Base-by-base conservation (phyloP, 169 alveolate species). In the Plasmodium malariae region DNA sequence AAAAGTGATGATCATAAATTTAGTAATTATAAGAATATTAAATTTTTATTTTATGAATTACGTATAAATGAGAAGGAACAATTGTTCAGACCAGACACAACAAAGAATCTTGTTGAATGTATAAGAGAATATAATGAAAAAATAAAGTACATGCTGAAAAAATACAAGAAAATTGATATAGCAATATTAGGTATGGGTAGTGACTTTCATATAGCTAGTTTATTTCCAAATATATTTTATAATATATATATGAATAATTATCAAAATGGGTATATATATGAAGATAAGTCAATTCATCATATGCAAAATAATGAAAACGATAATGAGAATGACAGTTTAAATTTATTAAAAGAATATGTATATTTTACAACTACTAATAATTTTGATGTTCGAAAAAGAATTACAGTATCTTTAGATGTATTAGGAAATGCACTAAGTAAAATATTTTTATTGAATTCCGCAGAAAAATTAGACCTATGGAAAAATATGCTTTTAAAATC, bases 391-490 rank as follows among this genome's bases (percentile, higher is more conserved):
- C 63, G 86, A 30, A 91, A 93, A 59, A 86, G 95, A 45, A 93
- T 93, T 67, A 89, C 94, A 34, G 93, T 93, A 6, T 87, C 94
- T 17, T 73, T 93, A 19, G 67, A 88, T 17, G 36, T 93, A 68
- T 67, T 93, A 4, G 51, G 87, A 14, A 88, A 76, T 19, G 94
- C 95, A n/a, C 65, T 69, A 30, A 78, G 91, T 49, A 93, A 93
- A 68, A 65, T 88, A 24, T 67, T 88, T 80, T 36, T 63, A 71
- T 68, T 63, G 57, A 90, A 93, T 89, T 92, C 94, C 0, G 74
- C 57, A 60, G 91, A 92, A 0, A 93, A 93, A 68, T 69, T 93
- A 68, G 86, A 85, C 30, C 60, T 87, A 36, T 93, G 95, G 95
- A 65, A 80, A 72, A 80, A 71, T 57, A 71, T 85, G 87, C 37